Conservation (phyloP, 2,329 filamentous ascomycete species). For the Phyllosticta capitalensis region DNA sequence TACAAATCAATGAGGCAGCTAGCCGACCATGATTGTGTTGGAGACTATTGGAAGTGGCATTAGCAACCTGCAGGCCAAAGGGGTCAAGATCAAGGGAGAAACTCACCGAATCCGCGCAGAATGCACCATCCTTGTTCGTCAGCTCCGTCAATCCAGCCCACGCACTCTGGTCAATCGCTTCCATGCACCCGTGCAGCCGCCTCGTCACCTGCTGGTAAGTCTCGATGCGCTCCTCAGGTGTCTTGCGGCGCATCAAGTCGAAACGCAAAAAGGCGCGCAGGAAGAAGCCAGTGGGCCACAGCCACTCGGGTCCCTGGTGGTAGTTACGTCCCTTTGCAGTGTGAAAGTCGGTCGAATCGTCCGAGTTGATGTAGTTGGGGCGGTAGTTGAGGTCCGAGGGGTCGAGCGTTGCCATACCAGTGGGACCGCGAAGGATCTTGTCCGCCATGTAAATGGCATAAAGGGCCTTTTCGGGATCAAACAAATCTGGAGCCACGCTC, state of each 20-base stretch:
- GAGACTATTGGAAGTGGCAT: slow-evolving; percentile 50
- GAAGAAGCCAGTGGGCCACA: slow-evolving; percentile 97
- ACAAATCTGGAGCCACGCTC: slow-evolving; percentile 83
- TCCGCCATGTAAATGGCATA: slow-evolving; percentile 73
- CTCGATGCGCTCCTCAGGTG: slow-evolving; percentile 62
- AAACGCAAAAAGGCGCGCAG: slow-evolving; percentile 85
- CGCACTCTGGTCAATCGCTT: slow-evolving; percentile 65
- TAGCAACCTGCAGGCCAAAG: slow-evolving; percentile 20
- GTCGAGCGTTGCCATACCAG: slow-evolving; percentile 92
- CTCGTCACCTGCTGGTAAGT: slow-evolving; percentile 91
- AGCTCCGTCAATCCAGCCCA: slow-evolving; percentile 92
- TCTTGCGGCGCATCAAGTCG: slow-evolving; percentile 63
- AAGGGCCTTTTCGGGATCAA: slow-evolving; percentile 68
- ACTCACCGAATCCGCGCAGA: slow-evolving; percentile 80
- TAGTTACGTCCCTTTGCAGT: slow-evolving; percentile 95
- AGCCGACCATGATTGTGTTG: slow-evolving; percentile 94
- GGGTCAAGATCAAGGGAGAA: background rate
- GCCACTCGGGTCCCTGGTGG: slow-evolving; percentile 95
- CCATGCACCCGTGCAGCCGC: slow-evolving; percentile 72
- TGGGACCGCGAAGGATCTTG: slow-evolving; percentile 68
- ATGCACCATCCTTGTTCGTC: slow-evolving; percentile 78
- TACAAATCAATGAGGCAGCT: slow-evolving; percentile 92
- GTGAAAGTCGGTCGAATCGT: slow-evolving; percentile 83
- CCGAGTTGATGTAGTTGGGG: slow-evolving; percentile 88
- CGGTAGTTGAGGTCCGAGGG: slow-evolving; percentile 87